Conservation (phyloP, 495 filamentous ascomycete genomes). For the Apodospora peruviana region DNA sequence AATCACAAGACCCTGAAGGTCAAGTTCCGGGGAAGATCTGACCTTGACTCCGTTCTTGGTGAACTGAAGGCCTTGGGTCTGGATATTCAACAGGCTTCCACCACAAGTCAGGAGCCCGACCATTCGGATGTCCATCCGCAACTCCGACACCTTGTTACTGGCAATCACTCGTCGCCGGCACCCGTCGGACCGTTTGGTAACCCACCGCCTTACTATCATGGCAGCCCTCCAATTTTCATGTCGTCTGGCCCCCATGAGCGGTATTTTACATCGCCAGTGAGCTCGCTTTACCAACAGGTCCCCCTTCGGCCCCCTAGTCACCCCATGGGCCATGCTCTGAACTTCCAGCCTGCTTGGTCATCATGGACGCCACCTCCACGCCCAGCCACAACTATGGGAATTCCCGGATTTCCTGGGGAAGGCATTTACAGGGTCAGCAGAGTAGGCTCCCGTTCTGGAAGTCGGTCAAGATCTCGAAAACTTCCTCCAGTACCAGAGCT, state of each 20-base stretch:
- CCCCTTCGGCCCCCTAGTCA: constrained; percentile 13
- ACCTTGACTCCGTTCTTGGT: constrained; percentile 8
- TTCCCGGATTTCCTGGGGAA: constrained; percentile 16
- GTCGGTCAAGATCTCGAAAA: constrained; percentile 6
- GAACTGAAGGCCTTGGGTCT: constrained; percentile 12
- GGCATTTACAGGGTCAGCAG: constrained; percentile 26
- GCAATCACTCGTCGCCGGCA: too few relatives aligned
- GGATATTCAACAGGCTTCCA: not conserved
- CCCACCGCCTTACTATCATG: not conserved
- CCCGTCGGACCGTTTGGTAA: not conserved
- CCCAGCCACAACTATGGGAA: constrained; percentile 14
- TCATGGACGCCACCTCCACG: constrained; percentile 11
- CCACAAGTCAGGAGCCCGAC: not conserved
- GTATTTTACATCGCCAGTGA: not conserved
- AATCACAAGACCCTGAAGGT: constrained; percentile 5
- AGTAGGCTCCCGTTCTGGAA: constrained; percentile 6
- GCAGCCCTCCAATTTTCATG: not conserved
- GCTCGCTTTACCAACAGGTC: not conserved
- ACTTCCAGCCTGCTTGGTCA: not conserved
- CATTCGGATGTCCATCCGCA: not conserved
- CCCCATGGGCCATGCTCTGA: not conserved
- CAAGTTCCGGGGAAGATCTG: constrained; percentile 10
- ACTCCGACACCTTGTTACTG: not conserved
- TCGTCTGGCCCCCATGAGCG: constrained; percentile 1
- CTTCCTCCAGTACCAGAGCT: constrained; percentile 2